Evolutionary conservation across 148 eudicot genomes (phyloP).

Genomic region (Fagopyrum esculentum): DNA sequence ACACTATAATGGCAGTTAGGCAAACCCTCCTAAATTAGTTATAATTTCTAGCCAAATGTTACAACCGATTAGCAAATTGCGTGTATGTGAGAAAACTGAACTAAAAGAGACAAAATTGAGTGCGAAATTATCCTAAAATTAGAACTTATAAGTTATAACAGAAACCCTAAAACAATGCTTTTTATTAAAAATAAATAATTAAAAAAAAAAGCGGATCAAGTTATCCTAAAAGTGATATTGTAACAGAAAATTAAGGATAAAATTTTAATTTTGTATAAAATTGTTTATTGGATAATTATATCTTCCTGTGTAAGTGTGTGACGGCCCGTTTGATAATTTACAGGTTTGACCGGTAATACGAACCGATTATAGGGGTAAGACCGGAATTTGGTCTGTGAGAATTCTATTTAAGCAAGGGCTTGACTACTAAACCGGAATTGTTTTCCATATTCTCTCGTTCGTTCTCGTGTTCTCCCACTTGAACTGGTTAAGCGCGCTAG

Average conservation of each 20-base stretch:
- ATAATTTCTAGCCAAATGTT: slow-evolving; percentile 1
- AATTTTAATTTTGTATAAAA: not conserved
- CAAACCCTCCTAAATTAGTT: not conserved
- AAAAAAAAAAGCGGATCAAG: not conserved
- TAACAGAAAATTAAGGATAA: not conserved
- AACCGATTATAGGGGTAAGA: not conserved
- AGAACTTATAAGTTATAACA: not conserved
- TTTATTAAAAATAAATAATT: not conserved
- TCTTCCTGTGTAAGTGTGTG: not conserved
- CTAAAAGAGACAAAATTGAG: not conserved
- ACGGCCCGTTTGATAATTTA: not conserved
- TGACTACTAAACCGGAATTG: not conserved
- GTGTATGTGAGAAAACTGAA: not conserved
- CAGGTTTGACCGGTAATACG: not conserved
- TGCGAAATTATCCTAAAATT: too few relatives aligned
- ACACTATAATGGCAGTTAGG: too few relatives aligned
- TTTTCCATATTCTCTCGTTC: not conserved
- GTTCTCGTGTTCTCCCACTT: not conserved
- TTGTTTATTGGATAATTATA: not conserved
- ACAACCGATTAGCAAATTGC: not conserved
- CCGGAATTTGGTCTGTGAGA: not conserved
- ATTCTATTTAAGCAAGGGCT: not conserved
- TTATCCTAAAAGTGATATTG: not conserved
- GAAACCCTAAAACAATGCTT: not conserved
- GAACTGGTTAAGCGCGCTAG: not conserved